Evolutionary conservation across 495 filamentous ascomycete genomes (phyloP), one percentile per base, ranked within the genome.

Genomic region (Aspergillus ellipticus): DNA sequence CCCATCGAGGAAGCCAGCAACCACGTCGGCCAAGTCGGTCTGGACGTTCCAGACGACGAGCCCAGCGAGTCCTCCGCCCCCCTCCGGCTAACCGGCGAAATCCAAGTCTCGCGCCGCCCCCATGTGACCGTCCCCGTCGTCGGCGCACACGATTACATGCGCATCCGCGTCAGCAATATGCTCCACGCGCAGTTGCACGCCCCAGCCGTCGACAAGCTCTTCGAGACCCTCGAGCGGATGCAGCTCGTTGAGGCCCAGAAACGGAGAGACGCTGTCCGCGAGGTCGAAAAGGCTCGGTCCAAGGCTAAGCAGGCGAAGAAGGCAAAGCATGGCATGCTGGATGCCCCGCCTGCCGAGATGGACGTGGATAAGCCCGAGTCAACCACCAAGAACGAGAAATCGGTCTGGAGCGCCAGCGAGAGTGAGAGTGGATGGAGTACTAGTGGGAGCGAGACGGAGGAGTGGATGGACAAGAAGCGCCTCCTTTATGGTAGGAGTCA

Each of bases 131-230:
- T 58, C 67, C 86, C 87, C 5, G 76, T 92, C 42, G 78, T 87
- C 26, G 79, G 90, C n/a, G 90, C 89, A 0, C 96, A 96, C 73
- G 94, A 98, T 66, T 85, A 89, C 58, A 96, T 97, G 89, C 75
- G 85, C 10, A 79, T 96, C 37, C 86, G 84, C 69, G 78, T 97
- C 10, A 80, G 88, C 6, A 90, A 97, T 61, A 88, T 97, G 55
- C 80, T 80, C 53, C 74, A 87, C 58, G 79, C 94, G n/a, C 83
- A 88, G 64, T 79, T 79, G 16, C 95, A 89, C 62, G 71, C 85
- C 37, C 87, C 87, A 0, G 88, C 89, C 4, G 51, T 96, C 57
- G 79, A 83, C 66, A 83, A 83, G 67, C 72, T 96, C 11, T 83
- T 88, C 55, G 75, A 82, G 4, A 51, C 70, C 41, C 35, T 73